Percentiles rank a stretch among this genome's conserved stretches.
Evolutionary conservation across 116 monocot genomes (phyloP).

Genomic region (Papilionanthe hybrid): DNA sequence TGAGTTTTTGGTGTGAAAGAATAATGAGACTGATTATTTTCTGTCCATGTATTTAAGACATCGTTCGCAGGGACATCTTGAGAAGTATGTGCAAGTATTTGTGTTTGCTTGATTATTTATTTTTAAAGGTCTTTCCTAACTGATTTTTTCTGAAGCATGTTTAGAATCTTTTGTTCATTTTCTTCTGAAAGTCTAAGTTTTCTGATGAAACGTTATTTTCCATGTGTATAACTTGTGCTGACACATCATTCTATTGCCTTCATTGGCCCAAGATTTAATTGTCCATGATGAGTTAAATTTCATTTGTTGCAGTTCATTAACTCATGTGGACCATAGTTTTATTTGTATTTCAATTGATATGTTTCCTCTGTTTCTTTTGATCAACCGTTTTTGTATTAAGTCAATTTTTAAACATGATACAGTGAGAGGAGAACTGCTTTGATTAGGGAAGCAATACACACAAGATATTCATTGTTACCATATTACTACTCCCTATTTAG

Average conservation of each 20-base stretch:
- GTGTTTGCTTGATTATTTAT: background rate
- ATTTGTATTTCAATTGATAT: background rate
- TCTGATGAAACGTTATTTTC: too few relatives aligned
- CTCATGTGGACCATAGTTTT: background rate
- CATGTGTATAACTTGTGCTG: background rate
- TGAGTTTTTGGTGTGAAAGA: background rate
- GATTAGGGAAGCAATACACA: slow-evolving; percentile 87
- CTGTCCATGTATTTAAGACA: background rate
- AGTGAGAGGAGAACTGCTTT: slow-evolving; percentile 83
- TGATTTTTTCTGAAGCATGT: background rate
- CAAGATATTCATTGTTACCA: slow-evolving; percentile 81
- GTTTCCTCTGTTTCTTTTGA: slow-evolving; percentile 1
- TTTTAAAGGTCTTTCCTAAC: background rate
- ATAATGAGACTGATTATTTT: background rate
- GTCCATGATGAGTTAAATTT: background rate
- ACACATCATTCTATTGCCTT: background rate
- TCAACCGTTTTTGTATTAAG: background rate
- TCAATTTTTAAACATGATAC: slow-evolving; percentile 11
- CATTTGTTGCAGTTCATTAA: background rate
- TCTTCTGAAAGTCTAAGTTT: background rate
- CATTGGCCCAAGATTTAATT: background rate
- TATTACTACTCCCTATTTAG: slow-evolving; percentile 92
- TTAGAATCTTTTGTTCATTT: background rate
- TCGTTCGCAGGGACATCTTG: background rate
- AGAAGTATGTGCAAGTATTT: background rate